These are phyloP conservation scores for Trichomonas vaginalis DNA, from an alignment of 208 protist species.

Conservation along the genomic window DNA sequence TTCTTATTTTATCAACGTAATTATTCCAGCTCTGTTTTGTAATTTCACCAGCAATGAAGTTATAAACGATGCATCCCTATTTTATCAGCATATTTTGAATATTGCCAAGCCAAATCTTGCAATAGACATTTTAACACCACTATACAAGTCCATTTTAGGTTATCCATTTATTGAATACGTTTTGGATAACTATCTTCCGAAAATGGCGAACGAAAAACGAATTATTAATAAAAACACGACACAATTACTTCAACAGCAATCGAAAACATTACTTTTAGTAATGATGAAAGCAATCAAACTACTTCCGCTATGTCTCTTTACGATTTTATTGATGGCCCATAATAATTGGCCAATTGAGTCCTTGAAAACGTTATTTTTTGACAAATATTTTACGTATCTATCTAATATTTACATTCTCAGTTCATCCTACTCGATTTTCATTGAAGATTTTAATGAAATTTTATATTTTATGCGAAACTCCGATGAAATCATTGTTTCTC, in stretches of 20 bases:
- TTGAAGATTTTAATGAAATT: neutral
- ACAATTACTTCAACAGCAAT: neutral
- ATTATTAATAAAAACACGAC: neutral
- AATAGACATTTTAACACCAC: neutral
- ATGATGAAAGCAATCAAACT: neutral
- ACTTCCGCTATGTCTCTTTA: neutral
- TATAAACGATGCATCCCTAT: neutral
- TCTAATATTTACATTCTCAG: neutral
- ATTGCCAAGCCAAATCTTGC: neutral
- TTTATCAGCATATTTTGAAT: neutral
- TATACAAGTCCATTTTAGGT: neutral
- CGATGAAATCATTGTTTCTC: neutral
- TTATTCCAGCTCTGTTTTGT: neutral
- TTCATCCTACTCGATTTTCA: neutral
- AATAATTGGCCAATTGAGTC: neutral
- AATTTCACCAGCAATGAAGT: neutral
- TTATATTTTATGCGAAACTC: neutral
- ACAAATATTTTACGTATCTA: neutral
- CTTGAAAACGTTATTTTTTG: neutral
- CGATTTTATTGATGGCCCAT: neutral
- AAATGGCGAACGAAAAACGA: neutral
- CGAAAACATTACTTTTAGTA: neutral
- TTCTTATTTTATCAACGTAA: neutral
- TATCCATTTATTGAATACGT: neutral
- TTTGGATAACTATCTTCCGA: neutral